Percentiles rank a stretch among this genome's conserved stretches.
Conservation (phyloP, 2,329 filamentous ascomycete genomes). For the Claviceps monticola region DNA sequence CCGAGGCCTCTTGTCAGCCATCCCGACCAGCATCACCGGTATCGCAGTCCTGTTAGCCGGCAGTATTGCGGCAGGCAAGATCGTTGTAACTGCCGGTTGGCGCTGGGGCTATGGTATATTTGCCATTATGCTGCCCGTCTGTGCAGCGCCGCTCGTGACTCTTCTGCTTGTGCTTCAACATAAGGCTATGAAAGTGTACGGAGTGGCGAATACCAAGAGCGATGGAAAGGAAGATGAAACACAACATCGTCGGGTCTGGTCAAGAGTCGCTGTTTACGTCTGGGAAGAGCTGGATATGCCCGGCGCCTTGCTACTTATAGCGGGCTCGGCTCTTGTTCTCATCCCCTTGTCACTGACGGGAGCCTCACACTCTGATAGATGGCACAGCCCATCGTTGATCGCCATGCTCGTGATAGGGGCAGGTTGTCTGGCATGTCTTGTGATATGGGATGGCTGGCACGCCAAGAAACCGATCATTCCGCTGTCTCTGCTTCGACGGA, state of each 20-base stretch:
- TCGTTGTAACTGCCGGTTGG: slow-evolving; percentile 24
- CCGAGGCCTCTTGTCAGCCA: slow-evolving; percentile 43
- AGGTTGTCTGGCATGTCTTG: slow-evolving; percentile 12
- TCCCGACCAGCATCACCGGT: slow-evolving; percentile 32
- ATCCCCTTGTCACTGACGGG: slow-evolving; percentile 25
- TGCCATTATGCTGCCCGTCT: slow-evolving; percentile 23
- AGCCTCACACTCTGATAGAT: slow-evolving; percentile 16
- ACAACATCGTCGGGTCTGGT: slow-evolving; percentile 7
- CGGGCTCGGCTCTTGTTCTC: slow-evolving; percentile 20
- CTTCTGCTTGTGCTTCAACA: slow-evolving; percentile 19
- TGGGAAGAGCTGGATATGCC: slow-evolving; percentile 21
- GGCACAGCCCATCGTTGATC: slow-evolving; percentile 20
- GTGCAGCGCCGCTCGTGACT: slow-evolving; percentile 17
- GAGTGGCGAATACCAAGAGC: not conserved
- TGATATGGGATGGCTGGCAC: slow-evolving; percentile 23
- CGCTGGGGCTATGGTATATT: slow-evolving; percentile 29
- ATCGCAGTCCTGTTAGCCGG: slow-evolving; percentile 20
- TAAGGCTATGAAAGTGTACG: slow-evolving; percentile 13
- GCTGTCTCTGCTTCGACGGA: slow-evolving; percentile 22
- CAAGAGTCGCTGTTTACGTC: slow-evolving; percentile 11
- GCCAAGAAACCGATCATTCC: slow-evolving; percentile 25
- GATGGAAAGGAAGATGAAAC: slow-evolving; percentile 6
- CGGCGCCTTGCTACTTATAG: slow-evolving; percentile 18
- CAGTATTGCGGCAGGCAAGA: slow-evolving; percentile 18
- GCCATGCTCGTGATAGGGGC: slow-evolving; percentile 22